phyloP scores from a whole-genome alignment of 108 stramenopile species.

The Nitzschia sp. region DNA sequence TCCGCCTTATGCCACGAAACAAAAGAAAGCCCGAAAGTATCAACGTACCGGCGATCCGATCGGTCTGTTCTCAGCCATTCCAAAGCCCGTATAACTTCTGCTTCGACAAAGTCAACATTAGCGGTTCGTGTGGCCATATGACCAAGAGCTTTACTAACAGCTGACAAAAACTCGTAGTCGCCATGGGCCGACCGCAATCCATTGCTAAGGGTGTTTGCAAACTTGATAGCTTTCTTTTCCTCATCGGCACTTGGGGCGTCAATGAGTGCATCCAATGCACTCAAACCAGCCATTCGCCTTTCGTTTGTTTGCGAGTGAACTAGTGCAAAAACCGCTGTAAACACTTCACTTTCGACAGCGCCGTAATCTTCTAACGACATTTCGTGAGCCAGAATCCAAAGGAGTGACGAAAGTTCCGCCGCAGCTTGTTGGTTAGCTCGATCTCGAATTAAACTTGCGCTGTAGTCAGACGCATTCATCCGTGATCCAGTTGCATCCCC shows the following conservation, averaged over 20 bases:
- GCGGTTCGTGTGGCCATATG: constrained; percentile 81
- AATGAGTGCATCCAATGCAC: constrained; percentile 79
- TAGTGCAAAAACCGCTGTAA: constrained; percentile 71
- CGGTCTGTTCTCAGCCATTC: constrained; percentile 91
- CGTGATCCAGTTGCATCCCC: background rate
- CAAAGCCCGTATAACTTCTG: constrained; percentile 87
- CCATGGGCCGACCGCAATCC: constrained; percentile 64
- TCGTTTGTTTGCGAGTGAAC: constrained; percentile 63
- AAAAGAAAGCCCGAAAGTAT: too few relatives aligned
- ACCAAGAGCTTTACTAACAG: constrained; percentile 87
- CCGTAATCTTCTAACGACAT: constrained; percentile 84
- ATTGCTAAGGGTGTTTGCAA: constrained; percentile 86
- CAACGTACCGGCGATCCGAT: constrained; percentile 67
- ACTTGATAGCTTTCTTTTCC: constrained; percentile 89
- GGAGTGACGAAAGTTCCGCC: constrained; percentile 70
- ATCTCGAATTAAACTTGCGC: constrained; percentile 51
- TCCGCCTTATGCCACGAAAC: background rate
- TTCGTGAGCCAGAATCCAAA: constrained; percentile 77
- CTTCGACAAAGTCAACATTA: constrained; percentile 91
- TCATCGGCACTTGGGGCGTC: constrained; percentile 86
- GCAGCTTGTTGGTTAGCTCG: constrained; percentile 70
- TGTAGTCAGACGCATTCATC: constrained; percentile 47
- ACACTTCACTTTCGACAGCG: constrained; percentile 78
- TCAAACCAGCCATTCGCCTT: constrained; percentile 80
- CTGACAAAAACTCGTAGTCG: constrained; percentile 83